Conservation (phyloP, 805 yeast species). For the Saturnispora sanitii region DNA sequence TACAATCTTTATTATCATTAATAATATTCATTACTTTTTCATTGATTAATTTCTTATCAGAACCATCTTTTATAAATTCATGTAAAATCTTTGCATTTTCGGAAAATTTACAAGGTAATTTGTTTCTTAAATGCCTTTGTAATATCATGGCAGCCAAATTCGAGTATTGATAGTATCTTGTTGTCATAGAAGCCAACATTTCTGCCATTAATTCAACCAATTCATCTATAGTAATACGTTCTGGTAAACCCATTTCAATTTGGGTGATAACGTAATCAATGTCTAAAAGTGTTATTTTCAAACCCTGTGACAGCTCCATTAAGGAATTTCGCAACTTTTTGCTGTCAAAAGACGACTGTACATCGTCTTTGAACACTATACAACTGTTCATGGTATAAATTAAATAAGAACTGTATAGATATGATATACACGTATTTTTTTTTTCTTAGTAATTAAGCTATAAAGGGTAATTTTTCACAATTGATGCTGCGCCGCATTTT, state of each 20-base stretch:
- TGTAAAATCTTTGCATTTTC: constrained; percentile 58
- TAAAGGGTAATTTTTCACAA: constrained; percentile 1
- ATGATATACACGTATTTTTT: not conserved
- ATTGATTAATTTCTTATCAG: constrained; percentile 3
- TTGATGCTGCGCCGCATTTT: constrained; percentile 4
- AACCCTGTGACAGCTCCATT: constrained; percentile 20
- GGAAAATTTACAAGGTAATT: constrained; percentile 67
- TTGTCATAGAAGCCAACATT: constrained; percentile 89
- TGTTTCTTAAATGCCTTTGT: constrained; percentile 73
- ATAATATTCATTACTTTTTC: constrained; percentile 41
- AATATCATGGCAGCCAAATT: constrained; percentile 87
- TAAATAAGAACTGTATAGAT: not conserved
- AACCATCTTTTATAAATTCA: constrained; percentile 21
- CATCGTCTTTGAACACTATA: not conserved
- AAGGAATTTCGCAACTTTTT: constrained; percentile 10
- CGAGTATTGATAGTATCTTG: constrained; percentile 90
- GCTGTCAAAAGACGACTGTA: constrained; percentile 8
- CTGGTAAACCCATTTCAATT: constrained; percentile 40
- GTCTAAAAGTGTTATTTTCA: constrained; percentile 35
- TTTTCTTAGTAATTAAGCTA: constrained; percentile 1
- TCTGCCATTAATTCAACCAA: constrained; percentile 58
- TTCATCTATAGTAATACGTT: constrained; percentile 36
- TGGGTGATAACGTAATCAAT: constrained; percentile 38
- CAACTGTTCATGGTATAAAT: not conserved
- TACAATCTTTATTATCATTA: constrained; percentile 42